phyloP scores from a whole-genome alignment of 352 stramenopile genomes.

The Phytophthora cactorum region DNA sequence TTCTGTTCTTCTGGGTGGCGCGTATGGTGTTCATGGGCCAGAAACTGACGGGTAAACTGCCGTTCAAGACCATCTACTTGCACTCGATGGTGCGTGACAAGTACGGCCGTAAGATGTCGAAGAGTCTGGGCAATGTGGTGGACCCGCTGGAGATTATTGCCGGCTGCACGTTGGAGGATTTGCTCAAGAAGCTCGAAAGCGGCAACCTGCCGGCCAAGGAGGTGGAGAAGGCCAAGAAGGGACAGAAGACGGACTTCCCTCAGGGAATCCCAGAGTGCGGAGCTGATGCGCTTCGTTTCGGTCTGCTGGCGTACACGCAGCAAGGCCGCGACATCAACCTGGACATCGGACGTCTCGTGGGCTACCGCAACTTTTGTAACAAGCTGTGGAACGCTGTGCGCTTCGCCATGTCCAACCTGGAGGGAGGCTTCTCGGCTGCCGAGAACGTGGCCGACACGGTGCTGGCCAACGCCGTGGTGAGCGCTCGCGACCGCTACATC shows the following conservation, averaged over 20 bases:
- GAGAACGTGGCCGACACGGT: conserved; percentile 65
- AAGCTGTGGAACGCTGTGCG: conserved; percentile 99
- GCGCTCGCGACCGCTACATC: conserved; percentile 80
- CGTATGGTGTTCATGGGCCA: conserved; percentile 97
- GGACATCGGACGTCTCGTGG: conserved; percentile 99
- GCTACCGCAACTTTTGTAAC: conserved; percentile 99
- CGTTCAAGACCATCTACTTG: conserved; percentile 97
- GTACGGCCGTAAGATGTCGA: conserved; percentile 99
- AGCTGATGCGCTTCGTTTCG: conserved; percentile 98
- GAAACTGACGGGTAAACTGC: conserved; percentile 96
- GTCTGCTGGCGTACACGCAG: conserved; percentile 95
- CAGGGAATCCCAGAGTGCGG: conserved; percentile 99
- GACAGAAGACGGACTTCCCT: conserved; percentile 97
- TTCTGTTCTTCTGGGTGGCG: conserved; percentile 99
- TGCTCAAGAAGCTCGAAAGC: conserved; percentile 95
- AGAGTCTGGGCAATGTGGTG: conserved; percentile 99
- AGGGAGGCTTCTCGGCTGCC: conserved; percentile 63
- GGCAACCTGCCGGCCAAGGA: conserved; percentile 98
- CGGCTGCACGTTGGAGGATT: conserved; percentile 94
- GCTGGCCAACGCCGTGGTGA: conserved; percentile 71
- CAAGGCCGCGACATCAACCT: conserved; percentile 98
- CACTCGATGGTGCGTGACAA: conserved; percentile 98
- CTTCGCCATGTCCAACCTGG: conserved; percentile 98
- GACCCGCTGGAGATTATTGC: conserved; percentile 98
- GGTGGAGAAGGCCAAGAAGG: conserved; percentile 98